Evolutionary conservation across 2,329 filamentous ascomycete genomes (phyloP).

Genomic region (Pseudovirgaria hyperparasitica): DNA sequence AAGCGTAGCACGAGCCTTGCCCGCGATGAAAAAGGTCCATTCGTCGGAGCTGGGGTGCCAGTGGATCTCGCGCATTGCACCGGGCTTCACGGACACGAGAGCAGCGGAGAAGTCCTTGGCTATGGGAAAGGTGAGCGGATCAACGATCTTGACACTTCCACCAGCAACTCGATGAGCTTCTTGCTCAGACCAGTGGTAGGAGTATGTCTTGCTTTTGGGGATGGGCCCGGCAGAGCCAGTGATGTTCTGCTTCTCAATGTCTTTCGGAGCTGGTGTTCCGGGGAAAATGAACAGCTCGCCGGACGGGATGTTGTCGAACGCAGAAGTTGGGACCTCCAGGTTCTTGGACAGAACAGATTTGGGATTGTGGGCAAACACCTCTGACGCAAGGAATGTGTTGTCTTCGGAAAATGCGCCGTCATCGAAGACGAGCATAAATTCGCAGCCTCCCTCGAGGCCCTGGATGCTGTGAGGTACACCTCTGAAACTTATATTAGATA

Average conservation of each 20-base stretch:
- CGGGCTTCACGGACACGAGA: constrained; percentile 8
- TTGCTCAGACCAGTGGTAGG: constrained; percentile 38
- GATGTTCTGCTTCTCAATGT: constrained; percentile 35
- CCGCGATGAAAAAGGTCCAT: constrained; percentile 8
- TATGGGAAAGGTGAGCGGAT: constrained; percentile 8
- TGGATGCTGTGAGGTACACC: constrained; percentile 8
- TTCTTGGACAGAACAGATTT: constrained; percentile 43
- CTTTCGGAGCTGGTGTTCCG: constrained; percentile 34
- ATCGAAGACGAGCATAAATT: constrained; percentile 10
- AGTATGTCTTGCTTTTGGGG: constrained; percentile 28
- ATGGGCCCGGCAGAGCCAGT: constrained; percentile 33
- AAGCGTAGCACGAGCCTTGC: constrained; percentile 6
- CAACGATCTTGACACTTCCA: constrained; percentile 9
- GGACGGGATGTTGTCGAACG: constrained; percentile 35
- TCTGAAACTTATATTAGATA: neutral
- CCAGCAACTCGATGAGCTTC: constrained; percentile 11
- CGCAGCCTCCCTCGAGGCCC: constrained; percentile 6
- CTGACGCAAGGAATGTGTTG: constrained; percentile 8
- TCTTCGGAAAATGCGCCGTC: constrained; percentile 9
- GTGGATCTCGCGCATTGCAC: constrained; percentile 9
- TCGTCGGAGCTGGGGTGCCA: constrained; percentile 8
- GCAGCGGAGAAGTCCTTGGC: constrained; percentile 7
- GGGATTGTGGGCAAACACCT: constrained; percentile 8
- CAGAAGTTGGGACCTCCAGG: constrained; percentile 34
- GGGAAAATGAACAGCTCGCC: constrained; percentile 42